Evolutionary conservation across 805 yeast genomes (phyloP).

Genomic region (Ogataea wickerhamii): DNA sequence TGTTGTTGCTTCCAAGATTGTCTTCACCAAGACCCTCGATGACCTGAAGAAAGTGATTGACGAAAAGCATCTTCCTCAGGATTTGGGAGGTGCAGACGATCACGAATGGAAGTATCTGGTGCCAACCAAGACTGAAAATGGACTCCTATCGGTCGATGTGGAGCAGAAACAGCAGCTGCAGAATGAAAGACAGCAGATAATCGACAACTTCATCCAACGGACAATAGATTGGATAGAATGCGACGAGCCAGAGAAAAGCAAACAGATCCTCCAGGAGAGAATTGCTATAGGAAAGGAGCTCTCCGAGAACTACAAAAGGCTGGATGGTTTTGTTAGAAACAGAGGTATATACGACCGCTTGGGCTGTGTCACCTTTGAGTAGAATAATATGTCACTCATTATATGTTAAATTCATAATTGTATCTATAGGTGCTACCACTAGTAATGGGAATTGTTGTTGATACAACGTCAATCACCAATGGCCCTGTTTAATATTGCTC

Average conservation of each 20-base stretch:
- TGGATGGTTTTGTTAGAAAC: constrained; percentile 82
- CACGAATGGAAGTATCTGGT: constrained; percentile 55
- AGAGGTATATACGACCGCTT: constrained; percentile 76
- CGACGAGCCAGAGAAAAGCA: constrained; percentile 46
- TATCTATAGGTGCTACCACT: background rate
- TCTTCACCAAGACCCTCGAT: constrained; percentile 66
- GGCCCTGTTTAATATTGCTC: constrained; percentile 26
- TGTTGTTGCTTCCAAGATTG: constrained; percentile 87
- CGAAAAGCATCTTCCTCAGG: constrained; percentile 56
- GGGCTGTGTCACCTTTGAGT: constrained; percentile 38
- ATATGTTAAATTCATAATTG: background rate
- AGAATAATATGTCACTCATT: background rate
- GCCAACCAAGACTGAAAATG: constrained; percentile 62
- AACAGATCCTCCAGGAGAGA: constrained; percentile 50
- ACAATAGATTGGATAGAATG: constrained; percentile 81
- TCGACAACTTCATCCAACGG: constrained; percentile 51
- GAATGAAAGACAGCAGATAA: constrained; percentile 51
- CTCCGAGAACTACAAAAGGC: constrained; percentile 56
- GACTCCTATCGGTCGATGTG: constrained; percentile 40
- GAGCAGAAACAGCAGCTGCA: constrained; percentile 42
- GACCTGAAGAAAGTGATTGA: constrained; percentile 68
- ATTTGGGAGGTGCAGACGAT: constrained; percentile 70
- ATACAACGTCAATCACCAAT: no score
- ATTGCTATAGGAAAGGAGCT: constrained; percentile 49
- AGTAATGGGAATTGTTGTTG: background rate